Base-by-base conservation (phyloP, 352 stramenopile genomes). In the Phytophthora syringae region DNA sequence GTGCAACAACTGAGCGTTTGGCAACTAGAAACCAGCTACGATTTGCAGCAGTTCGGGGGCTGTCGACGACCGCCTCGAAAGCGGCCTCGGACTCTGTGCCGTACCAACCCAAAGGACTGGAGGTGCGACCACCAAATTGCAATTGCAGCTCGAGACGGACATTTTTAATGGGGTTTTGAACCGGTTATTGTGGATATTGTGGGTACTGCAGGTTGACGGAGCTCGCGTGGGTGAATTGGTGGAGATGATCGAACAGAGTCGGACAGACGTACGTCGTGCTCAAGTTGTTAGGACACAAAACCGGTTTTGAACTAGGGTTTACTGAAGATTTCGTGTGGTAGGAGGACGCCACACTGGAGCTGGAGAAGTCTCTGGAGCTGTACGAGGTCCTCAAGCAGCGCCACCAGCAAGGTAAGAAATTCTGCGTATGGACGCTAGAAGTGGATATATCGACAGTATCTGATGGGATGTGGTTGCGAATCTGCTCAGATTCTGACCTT, bases 301-400 rank as follows among this genome's bases (percentile, higher is more conserved):
- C n/a, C n/a, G n/a, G n/a, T n/a, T n/a, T n/a, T n/a, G n/a, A n/a
- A n/a, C n/a, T n/a, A n/a, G n/a, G n/a, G n/a, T n/a, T n/a, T n/a
- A n/a, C n/a, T n/a, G n/a, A n/a, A n/a, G n/a, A n/a, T n/a, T n/a
- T n/a, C n/a, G n/a, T n/a, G n/a, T n/a, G n/a, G n/a, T n/a, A 67
- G 60, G 66, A 18, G 12, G 40, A 71, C 28, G 30, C 28, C 16
- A 39, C 71, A 30, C 36, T 10, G 10, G 67, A 70, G 7, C 25
- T 74, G 27, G 1, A 67, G 55, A 50, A 62, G 16, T 64, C 52
- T 24, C 43, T 71, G 39, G 34, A 71, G 27, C 60, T 74, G 25
- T 71, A 67, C n/a, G 67, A 63, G 7, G 9, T 67, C 21, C 44
- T 74, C 18, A 74, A 67, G 21, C 48, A 50, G 37, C 60, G 50